Conservation (phyloP, 306 rosid species). For the Citrullus mucosospermus region DNA sequence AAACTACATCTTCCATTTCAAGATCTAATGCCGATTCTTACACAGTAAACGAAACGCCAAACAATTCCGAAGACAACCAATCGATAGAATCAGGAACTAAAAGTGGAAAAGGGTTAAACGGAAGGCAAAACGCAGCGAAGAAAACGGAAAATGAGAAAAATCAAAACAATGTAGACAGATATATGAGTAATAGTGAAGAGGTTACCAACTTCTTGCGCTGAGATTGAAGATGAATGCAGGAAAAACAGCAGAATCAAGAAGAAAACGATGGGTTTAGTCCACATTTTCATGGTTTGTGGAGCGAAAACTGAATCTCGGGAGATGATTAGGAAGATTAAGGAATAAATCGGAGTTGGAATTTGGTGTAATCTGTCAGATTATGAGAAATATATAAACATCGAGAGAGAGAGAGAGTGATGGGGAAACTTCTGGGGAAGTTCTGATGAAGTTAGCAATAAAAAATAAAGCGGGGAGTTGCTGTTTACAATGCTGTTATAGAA, state of each 20-base stretch:
- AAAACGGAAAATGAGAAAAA: background rate
- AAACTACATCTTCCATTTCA: background rate
- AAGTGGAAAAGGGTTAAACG: background rate
- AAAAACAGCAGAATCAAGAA: background rate
- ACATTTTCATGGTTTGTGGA: background rate
- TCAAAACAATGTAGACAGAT: background rate
- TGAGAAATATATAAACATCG: background rate
- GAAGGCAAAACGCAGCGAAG: background rate
- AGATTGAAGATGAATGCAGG: background rate
- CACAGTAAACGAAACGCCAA: background rate
- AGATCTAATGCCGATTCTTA: background rate
- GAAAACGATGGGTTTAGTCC: background rate
- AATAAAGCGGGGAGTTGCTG: background rate
- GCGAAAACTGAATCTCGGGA: background rate
- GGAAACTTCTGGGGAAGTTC: background rate
- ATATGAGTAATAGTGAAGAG: background rate
- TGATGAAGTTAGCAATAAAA: background rate
- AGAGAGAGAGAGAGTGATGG: background rate
- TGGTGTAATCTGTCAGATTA: background rate
- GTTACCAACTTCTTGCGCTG: slow-evolving; percentile 3
- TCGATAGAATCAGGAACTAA: background rate
- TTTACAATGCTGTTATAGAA: background rate
- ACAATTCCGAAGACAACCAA: background rate
- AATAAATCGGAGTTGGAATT: background rate
- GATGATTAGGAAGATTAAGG: background rate